Evolutionary conservation across 148 eudicot genomes (phyloP), one percentile per base, ranked within the genome.

Genomic region (Limonium bicolor): DNA sequence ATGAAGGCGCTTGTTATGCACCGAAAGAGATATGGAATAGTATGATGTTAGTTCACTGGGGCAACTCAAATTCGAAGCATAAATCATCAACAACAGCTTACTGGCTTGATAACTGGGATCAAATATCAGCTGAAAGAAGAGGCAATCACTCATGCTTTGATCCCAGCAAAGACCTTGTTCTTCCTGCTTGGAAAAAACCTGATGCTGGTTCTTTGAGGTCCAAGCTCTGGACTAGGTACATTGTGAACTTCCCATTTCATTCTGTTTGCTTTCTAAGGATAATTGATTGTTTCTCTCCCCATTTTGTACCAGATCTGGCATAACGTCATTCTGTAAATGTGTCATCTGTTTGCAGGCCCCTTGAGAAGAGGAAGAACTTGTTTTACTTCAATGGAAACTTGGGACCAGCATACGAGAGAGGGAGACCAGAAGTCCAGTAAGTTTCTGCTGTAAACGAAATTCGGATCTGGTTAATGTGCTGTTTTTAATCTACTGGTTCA

Each of bases 1-100:
- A 90, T 59, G 97, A 90, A 77, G 93, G 97, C 72, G 95, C 97
- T n/a, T 90, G 97, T 77, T 90, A 80, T 78, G 93, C 97, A 44
- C 97, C 97, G 1, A 90, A 77, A 70, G 97, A 90, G 75, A 84
- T 90, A 52, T 90, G 97, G 97, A 90, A 64, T 66, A 80, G 97
- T 59, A 90, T 80, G 84, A 90, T 90, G 97, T 70, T 90, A 64
- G 97, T 90, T 41, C 97, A 90, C 41, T 84, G 97, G 97, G 97
- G 97, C 27, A 90, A 90, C 61, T 80, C 95, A 46, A 90, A 90
- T 64, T 66, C 82, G 9, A 90, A 80, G 66, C 88, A 90, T 64
- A 80, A 70, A n/a, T 60, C 71, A 61, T 90, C 97, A 31, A 90
- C 97, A 18, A 90, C 95, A 24, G 95, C 97, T 23, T 90, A 90